Evolutionary conservation across 2,329 filamentous ascomycete species (phyloP).

Genomic region (Raffaelea deltoideospora): DNA sequence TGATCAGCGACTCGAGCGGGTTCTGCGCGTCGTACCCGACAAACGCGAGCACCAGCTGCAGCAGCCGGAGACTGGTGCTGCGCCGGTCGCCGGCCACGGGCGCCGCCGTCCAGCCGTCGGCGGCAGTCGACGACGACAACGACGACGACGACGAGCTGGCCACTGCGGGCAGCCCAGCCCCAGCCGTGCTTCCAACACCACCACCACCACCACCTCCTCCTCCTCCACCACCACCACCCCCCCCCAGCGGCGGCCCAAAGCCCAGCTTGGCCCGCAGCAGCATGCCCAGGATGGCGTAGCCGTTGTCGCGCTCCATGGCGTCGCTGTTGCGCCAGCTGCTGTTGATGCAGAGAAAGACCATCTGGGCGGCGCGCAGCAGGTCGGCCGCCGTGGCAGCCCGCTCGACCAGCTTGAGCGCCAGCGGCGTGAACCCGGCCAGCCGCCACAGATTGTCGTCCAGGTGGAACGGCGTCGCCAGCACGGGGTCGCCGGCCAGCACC

Average conservation of each 20-base stretch:
- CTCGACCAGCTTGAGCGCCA: conserved; percentile 75
- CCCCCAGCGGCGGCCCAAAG: no score
- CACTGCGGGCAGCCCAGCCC: no score
- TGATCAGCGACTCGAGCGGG: conserved; percentile 78
- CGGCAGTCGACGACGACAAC: no score
- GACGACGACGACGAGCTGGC: no score
- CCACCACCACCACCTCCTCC: conserved; percentile 19
- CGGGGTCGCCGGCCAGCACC: conserved; percentile 67
- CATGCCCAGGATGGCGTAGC: conserved; percentile 75
- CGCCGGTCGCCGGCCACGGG: conserved; percentile 34
- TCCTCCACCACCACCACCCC: no score
- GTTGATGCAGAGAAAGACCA: conserved; percentile 72
- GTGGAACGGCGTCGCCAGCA: conserved; percentile 66
- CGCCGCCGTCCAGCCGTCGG: conserved; percentile 17
- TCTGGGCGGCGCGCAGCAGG: conserved; percentile 62
- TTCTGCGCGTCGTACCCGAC: conserved; percentile 73
- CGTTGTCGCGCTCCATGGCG: conserved; percentile 91
- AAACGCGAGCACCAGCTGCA: conserved; percentile 68
- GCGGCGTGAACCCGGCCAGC: conserved; percentile 75
- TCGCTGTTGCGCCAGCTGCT: conserved; percentile 96
- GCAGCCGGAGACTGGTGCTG: conserved; percentile 43
- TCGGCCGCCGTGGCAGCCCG: conserved; percentile 54
- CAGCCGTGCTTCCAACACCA: conserved; percentile 8
- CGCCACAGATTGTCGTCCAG: conserved; percentile 89
- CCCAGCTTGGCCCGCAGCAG: conserved; percentile 74